A percentile compares a stretch with the other conserved stretches of the same genome.
Evolutionary conservation across 2,329 filamentous ascomycete genomes (phyloP).

Genomic region (Grosmannia serpens): DNA sequence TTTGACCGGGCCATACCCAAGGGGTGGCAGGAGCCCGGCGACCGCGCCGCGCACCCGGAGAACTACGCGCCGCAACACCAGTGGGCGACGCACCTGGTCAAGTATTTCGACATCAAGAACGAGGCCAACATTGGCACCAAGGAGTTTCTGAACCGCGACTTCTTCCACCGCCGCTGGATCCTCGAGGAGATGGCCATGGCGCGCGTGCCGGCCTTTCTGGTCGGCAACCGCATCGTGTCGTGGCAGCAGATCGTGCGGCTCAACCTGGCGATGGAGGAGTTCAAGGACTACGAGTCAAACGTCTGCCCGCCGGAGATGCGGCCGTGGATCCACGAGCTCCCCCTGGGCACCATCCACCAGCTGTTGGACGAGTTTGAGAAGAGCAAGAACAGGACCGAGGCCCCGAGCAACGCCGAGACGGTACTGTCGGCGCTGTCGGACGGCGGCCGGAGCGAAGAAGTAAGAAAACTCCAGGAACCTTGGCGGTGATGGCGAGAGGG

Average conservation of each 20-base stretch:
- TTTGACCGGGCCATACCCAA: not conserved
- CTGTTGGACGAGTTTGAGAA: not conserved
- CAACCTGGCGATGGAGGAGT: constrained; percentile 1
- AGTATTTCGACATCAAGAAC: not conserved
- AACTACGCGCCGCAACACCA: not conserved
- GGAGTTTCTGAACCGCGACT: not conserved
- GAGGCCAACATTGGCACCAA: not conserved
- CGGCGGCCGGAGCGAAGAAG: too few species aligned
- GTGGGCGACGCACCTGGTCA: not conserved
- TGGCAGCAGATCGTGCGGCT: constrained; percentile 1
- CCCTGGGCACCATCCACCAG: not conserved
- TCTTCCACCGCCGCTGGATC: not conserved
- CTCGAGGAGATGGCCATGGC: constrained; percentile 3
- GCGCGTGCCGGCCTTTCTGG: not conserved
- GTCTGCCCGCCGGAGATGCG: not conserved
- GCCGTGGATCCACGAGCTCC: not conserved
- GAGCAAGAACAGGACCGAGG: not conserved
- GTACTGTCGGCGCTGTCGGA: too few species aligned
- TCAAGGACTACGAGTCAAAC: not conserved
- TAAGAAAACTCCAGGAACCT: too few species aligned
- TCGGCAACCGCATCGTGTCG: not conserved
- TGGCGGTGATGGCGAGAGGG: too few species aligned
- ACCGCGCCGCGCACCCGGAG: not conserved
- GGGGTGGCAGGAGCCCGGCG: not conserved
- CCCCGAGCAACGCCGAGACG: too few species aligned